Evolutionary conservation across 106 monocot genomes (phyloP).

Genomic region (Dendrobium officinale): DNA sequence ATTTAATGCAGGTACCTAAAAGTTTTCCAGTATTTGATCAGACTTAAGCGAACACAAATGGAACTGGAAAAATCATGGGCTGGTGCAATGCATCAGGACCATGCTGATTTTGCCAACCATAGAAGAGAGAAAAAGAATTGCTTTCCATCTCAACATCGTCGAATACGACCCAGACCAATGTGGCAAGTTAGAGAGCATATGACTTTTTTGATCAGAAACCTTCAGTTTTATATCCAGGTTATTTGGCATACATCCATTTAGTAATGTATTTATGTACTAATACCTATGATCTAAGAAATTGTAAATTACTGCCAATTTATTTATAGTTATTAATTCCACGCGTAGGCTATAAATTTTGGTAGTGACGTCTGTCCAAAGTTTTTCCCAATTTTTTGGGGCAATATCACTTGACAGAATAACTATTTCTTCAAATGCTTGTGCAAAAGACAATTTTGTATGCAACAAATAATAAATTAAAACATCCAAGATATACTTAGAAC

Average conservation of each 20-base stretch:
- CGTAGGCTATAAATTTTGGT: not conserved
- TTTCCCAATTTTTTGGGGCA: not conserved
- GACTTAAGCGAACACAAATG: constrained; percentile 97
- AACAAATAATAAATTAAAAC: not conserved
- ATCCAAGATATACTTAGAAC: not conserved
- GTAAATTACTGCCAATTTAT: not conserved
- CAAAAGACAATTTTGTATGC: not conserved
- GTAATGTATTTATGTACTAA: not conserved
- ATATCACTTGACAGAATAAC: not conserved
- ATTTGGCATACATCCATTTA: not conserved
- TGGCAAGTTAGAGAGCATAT: constrained; percentile 91
- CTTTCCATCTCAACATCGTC: constrained; percentile 32
- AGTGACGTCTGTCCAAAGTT: not conserved
- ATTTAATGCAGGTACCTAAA: constrained; percentile 62
- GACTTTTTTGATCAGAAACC: constrained; percentile 90
- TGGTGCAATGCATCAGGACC: constrained; percentile 91
- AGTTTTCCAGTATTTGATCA: constrained; percentile 87
- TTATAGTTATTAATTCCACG: not conserved
- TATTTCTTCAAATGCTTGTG: not conserved
- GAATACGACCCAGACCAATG: constrained; percentile 54
- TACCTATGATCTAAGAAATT: not conserved
- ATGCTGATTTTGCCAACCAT: constrained; percentile 74
- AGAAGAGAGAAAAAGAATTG: constrained; percentile 44
- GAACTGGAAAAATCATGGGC: constrained; percentile 98
- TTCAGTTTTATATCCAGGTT: constrained; percentile 99